phyloP scores from a whole-genome alignment of 2,329 filamentous ascomycete species.

The Xylaria sp. region DNA sequence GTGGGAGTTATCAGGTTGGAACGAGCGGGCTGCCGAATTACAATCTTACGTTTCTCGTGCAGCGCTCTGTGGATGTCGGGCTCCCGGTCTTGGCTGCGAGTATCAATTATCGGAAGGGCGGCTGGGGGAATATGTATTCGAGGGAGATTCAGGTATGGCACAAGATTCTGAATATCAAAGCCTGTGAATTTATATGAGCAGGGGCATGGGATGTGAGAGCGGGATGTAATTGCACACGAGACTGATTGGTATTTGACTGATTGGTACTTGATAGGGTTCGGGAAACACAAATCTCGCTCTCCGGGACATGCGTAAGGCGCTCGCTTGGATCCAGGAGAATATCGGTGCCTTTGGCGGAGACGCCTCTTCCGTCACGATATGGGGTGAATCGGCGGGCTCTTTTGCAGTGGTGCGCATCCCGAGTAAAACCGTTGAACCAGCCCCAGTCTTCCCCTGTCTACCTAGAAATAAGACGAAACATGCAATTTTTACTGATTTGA shows the following conservation, averaged over 20 bases:
- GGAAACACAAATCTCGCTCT: slow-evolving; percentile 45
- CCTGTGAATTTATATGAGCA: background rate
- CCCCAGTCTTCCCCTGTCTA: too few species aligned
- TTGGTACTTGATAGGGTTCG: slow-evolving; percentile 38
- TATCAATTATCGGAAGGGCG: slow-evolving; percentile 57
- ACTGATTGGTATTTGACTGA: background rate
- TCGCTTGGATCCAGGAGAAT: slow-evolving; percentile 47
- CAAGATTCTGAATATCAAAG: background rate
- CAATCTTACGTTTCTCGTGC: slow-evolving; percentile 68
- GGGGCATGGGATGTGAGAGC: background rate
- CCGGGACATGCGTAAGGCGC: slow-evolving; percentile 44
- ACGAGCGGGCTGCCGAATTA: slow-evolving; percentile 58
- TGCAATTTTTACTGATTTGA: slow-evolving; percentile 3
- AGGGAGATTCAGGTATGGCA: slow-evolving; percentile 43
- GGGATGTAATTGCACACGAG: background rate
- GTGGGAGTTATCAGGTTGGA: slow-evolving; percentile 45
- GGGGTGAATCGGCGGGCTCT: slow-evolving; percentile 47
- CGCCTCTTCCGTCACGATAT: slow-evolving; percentile 45
- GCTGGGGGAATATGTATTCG: slow-evolving; percentile 46
- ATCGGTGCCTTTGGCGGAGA: slow-evolving; percentile 46
- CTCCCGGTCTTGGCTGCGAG: slow-evolving; percentile 59
- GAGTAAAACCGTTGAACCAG: background rate
- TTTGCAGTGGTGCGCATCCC: slow-evolving; percentile 44
- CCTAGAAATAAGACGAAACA: background rate
- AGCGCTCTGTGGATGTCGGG: slow-evolving; percentile 55